Evolutionary conservation across 2,329 filamentous ascomycete genomes (phyloP).

Genomic region (Aspergillus sclerotialis): DNA sequence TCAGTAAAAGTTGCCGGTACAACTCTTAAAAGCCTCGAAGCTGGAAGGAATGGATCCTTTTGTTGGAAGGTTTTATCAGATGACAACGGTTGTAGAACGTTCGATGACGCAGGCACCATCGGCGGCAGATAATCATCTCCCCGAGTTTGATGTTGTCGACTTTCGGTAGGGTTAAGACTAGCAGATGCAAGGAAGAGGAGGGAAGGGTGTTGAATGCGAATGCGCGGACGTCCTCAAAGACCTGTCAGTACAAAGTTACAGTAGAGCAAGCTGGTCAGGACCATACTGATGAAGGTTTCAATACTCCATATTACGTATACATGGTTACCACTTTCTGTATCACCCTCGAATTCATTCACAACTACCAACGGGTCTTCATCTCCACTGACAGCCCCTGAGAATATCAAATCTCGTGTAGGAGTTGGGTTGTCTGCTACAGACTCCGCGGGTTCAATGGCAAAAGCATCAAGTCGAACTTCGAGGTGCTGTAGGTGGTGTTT

Average conservation of each 20-base stretch:
- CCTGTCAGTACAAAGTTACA: conserved; percentile 7
- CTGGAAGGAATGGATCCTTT: conserved; percentile 49
- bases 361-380: conserved; percentile 39
- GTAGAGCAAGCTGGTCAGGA: not conserved
- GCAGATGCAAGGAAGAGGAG: conserved; percentile 48
- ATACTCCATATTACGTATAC: conserved; percentile 41
- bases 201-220: conserved; percentile 49
- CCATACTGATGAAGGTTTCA: conserved; percentile 35
- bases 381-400: conserved; percentile 30
- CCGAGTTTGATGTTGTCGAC: conserved; percentile 24
- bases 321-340: conserved; percentile 31
- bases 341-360: conserved; percentile 36
- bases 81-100: conserved; percentile 51
- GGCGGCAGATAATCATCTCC: conserved; percentile 49
- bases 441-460: conserved; percentile 34
- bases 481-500: conserved; percentile 44
- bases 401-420: conserved; percentile 36
- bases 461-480: conserved; percentile 46
- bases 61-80: conserved; percentile 42
- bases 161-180: conserved; percentile 38
- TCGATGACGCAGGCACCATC: conserved; percentile 49
- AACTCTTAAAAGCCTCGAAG: conserved; percentile 50
- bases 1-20: conserved; percentile 45
- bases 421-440: conserved; percentile 34
- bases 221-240: conserved; percentile 37